Evolutionary conservation across 768 basidiomycete genomes (phyloP).

Genomic region (Leccinum variicolor): DNA sequence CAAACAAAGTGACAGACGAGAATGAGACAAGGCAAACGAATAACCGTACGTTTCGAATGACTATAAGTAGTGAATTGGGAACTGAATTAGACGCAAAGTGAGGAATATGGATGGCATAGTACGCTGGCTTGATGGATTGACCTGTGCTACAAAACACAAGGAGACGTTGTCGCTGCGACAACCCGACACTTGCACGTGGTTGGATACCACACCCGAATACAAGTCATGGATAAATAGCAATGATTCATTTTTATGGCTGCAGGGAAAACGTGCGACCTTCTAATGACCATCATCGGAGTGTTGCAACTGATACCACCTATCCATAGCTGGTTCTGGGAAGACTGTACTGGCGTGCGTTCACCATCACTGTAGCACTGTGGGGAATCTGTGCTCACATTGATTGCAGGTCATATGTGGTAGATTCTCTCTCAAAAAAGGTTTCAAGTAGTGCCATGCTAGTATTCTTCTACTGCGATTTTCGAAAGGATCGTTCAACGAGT

Average conservation of each 20-base stretch:
- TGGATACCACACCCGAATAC: slow-evolving; percentile 1
- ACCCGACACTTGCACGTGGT: slow-evolving; percentile 12
- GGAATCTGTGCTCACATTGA: background rate
- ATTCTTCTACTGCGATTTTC: slow-evolving; percentile 22
- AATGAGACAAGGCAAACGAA: background rate
- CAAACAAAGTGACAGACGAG: background rate
- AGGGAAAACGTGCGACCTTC: slow-evolving; percentile 15
- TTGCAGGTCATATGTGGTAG: slow-evolving; percentile 5
- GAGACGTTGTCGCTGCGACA: slow-evolving; percentile 4
- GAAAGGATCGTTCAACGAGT: slow-evolving; percentile 1
- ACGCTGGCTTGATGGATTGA: slow-evolving; percentile 9
- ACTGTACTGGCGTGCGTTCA: slow-evolving; percentile 15
- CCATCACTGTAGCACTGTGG: no score
- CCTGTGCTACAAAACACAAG: slow-evolving; percentile 13
- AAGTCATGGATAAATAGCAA: slow-evolving; percentile 1
- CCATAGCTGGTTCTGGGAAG: slow-evolving; percentile 18
- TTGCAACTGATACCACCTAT: background rate
- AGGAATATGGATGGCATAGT: slow-evolving; percentile 8
- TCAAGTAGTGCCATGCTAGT: background rate
- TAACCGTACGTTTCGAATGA: background rate
- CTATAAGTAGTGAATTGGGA: no score
- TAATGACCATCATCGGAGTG: background rate
- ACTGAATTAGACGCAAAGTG: background rate
- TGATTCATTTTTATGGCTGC: slow-evolving; percentile 11
- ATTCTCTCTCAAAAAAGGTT: background rate